Conservation (phyloP, 805 yeast genomes). For the Starmerella sirachaensis region DNA sequence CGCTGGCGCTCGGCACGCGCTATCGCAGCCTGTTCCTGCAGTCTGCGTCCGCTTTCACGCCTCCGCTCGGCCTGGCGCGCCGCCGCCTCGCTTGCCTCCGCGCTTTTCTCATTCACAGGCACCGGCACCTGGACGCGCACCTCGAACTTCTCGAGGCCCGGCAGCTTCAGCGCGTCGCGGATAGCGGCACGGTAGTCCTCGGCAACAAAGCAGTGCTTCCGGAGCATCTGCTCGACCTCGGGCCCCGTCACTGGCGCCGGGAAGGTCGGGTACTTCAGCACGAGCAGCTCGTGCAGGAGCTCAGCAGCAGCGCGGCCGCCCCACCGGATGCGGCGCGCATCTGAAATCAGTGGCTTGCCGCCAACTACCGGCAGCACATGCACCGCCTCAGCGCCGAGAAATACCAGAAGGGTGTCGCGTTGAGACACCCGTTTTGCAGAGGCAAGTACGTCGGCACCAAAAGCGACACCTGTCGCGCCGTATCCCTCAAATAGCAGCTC, state of each 20-base stretch:
- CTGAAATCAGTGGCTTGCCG: slow-evolving; percentile 53
- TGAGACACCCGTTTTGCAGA: slow-evolving; percentile 34
- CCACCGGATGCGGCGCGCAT: slow-evolving; percentile 76
- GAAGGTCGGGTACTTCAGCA: slow-evolving; percentile 82
- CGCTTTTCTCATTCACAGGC: slow-evolving; percentile 40
- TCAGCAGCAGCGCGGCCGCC: slow-evolving; percentile 71
- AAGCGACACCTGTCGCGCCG: slow-evolving; percentile 55
- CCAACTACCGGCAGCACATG: slow-evolving; percentile 68
- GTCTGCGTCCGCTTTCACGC: slow-evolving; percentile 69
- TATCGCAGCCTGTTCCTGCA: slow-evolving; percentile 88
- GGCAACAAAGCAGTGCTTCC: slow-evolving; percentile 71
- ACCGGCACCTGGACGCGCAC: slow-evolving; percentile 74
- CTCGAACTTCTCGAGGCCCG: slow-evolving; percentile 55
- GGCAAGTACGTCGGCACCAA: slow-evolving; percentile 76
- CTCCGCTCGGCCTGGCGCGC: slow-evolving; percentile 75
- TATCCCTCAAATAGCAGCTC: slow-evolving; percentile 81
- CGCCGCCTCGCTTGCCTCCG: slow-evolving; percentile 50
- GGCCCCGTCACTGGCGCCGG: slow-evolving; percentile 56
- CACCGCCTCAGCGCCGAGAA: slow-evolving; percentile 73
- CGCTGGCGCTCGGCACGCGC: slow-evolving; percentile 75
- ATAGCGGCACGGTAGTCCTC: slow-evolving; percentile 55
- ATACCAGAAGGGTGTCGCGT: slow-evolving; percentile 56
- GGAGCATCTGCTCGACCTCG: slow-evolving; percentile 57
- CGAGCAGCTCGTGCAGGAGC: slow-evolving; percentile 49
- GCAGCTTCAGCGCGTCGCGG: slow-evolving; percentile 43